Evolutionary conservation across 2,329 filamentous ascomycete species (phyloP).

Genomic region (Alternaria sp.): DNA sequence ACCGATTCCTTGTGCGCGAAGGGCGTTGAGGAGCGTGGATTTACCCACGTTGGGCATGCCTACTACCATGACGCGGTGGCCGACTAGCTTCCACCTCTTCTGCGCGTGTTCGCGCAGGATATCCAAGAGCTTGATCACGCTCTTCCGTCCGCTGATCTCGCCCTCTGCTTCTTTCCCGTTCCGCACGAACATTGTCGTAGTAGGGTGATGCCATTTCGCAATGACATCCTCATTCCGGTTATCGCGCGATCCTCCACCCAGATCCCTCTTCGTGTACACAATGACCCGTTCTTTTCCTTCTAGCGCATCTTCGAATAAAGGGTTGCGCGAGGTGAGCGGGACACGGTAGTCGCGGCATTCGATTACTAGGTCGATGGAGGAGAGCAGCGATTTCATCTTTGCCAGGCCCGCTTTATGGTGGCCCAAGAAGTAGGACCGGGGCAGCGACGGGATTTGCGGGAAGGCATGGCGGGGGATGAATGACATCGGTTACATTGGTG

Average conservation of each 20-base stretch:
- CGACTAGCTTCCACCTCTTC: conserved; percentile 68
- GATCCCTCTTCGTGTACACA: conserved; percentile 88
- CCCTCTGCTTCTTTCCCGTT: conserved; percentile 39
- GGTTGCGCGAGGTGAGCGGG: conserved; percentile 88
- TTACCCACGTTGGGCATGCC: conserved; percentile 99
- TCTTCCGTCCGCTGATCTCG: conserved; percentile 26
- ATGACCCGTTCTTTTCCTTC: conserved; percentile 76
- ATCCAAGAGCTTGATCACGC: conserved; percentile 51
- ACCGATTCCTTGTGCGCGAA: conserved; percentile 72
- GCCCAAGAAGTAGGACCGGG: conserved; percentile 91
- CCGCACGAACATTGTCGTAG: conserved; percentile 60
- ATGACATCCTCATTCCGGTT: conserved; percentile 58
- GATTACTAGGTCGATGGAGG: conserved; percentile 83
- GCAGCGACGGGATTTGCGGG: conserved; percentile 74
- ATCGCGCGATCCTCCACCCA: conserved; percentile 36
- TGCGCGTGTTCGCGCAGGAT: conserved; percentile 61
- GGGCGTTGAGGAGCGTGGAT: conserved; percentile 87
- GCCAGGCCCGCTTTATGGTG: conserved; percentile 84
- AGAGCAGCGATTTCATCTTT: conserved; percentile 82
- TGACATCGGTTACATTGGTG: conserved; percentile 37
- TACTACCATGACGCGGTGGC: conserved; percentile 84
- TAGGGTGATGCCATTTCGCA: conserved; percentile 60
- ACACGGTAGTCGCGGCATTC: conserved; percentile 95
- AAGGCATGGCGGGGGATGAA: conserved; percentile 77
- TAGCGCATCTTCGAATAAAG: conserved; percentile 80